Conservation (phyloP, 257 asterid species). For the Capsicum rhomboideum region DNA sequence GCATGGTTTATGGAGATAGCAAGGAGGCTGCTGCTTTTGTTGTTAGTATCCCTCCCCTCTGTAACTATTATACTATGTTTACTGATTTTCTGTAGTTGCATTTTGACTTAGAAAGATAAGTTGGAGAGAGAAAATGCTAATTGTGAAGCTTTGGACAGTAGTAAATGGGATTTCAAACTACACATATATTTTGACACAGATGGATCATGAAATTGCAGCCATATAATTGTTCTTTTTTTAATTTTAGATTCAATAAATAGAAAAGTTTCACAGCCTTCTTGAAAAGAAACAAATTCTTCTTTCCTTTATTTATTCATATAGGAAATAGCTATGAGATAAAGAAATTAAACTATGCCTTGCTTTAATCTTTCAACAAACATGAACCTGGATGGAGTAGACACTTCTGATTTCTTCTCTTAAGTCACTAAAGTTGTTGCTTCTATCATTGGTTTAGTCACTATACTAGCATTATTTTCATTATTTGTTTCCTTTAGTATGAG, state of each 20-base stretch:
- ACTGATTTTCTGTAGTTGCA: neutral
- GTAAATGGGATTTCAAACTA: neutral
- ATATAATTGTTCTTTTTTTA: too few relatives aligned
- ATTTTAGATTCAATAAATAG: too few relatives aligned
- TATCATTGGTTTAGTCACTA: too few relatives aligned
- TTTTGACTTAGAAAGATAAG: neutral
- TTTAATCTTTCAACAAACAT: conserved; percentile 76
- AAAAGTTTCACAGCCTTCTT: neutral
- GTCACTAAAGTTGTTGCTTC: conserved; percentile 54
- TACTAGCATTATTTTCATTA: too few relatives aligned
- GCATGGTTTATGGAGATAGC: conserved; percentile 93
- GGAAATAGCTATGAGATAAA: neutral
- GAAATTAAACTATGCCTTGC: conserved; percentile 54
- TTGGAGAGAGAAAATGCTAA: neutral
- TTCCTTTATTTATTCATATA: neutral
- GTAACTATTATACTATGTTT: neutral
- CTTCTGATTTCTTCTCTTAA: conserved; percentile 41
- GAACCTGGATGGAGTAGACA: conserved; percentile 46
- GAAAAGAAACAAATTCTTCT: neutral
- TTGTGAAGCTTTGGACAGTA: neutral
- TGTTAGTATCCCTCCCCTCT: conserved; percentile 38
- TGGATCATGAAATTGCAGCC: too few relatives aligned
- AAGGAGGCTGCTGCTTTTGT: conserved; percentile 95
- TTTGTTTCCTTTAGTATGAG: too few relatives aligned
- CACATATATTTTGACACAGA: too few relatives aligned